These are phyloP conservation scores for Monosporozyma aerobia DNA, from an alignment of 805 yeast genomes.

Conservation along the genomic window DNA sequence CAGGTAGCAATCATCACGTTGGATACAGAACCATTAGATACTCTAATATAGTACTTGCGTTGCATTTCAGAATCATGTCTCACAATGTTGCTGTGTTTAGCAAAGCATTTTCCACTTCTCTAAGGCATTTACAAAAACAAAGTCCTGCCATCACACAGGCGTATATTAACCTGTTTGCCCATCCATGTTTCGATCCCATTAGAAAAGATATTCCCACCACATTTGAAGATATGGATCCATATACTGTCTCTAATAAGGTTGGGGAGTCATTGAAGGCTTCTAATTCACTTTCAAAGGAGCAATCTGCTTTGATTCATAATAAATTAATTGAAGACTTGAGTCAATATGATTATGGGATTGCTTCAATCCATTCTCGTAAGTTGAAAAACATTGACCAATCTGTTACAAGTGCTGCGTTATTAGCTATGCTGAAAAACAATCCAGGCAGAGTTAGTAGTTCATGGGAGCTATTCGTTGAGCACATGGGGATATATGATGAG, in stretches of 20 bases:
- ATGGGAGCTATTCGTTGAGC: conserved; percentile 37
- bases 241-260: conserved; percentile 15
- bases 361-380: conserved; percentile 24
- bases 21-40: not conserved
- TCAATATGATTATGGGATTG: conserved; percentile 26
- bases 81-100: conserved; percentile 8
- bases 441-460: conserved; percentile 47
- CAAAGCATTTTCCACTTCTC: conserved; percentile 6
- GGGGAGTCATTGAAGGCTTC: conserved; percentile 6
- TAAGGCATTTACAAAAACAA: not conserved
- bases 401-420: conserved; percentile 19
- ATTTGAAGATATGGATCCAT: conserved; percentile 11
- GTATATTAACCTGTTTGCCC: conserved; percentile 6
- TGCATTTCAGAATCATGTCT: not conserved
- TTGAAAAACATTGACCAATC: conserved; percentile 16
- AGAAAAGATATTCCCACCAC: conserved; percentile 6
- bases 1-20: not conserved
- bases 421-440: conserved; percentile 34
- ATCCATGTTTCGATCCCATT: conserved; percentile 15
- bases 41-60: too few species aligned
- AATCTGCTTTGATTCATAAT: conserved; percentile 19
- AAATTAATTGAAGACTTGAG: conserved; percentile 23
- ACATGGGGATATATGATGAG: conserved; percentile 6
- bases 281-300: conserved; percentile 5
- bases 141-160: conserved; percentile 1